Evolutionary conservation across 2,329 filamentous ascomycete species (phyloP).

Genomic region (Exophiala bonariae): DNA sequence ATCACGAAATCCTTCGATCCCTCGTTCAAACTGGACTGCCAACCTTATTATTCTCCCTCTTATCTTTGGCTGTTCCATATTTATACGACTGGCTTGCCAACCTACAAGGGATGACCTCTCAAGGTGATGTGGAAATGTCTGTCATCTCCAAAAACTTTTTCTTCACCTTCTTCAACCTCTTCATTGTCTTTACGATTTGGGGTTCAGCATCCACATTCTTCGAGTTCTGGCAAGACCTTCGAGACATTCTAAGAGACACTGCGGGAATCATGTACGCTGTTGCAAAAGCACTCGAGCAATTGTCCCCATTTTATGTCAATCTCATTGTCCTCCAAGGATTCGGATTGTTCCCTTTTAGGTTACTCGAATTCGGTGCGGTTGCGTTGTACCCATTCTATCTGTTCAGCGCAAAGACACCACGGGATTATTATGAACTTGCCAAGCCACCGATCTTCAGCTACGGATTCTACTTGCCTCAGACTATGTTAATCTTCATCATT

Average conservation of each 20-base stretch:
- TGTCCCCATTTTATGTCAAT: conserved; percentile 86
- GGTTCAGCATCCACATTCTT: conserved; percentile 76
- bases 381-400: conserved; percentile 78
- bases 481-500: conserved; percentile 89
- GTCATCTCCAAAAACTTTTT: conserved; percentile 99
- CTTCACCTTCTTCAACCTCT: conserved; percentile 99
- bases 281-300: conserved; percentile 69
- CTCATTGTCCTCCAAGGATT: conserved; percentile 91
- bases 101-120: conserved; percentile 90
- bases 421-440: conserved; percentile 80
- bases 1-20: conserved; percentile 69
- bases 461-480: conserved; percentile 91
- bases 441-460: conserved; percentile 89
- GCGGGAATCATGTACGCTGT: conserved; percentile 74
- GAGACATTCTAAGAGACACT: conserved; percentile 75
- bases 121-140: conserved; percentile 90
- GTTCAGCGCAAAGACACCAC: conserved; percentile 78
- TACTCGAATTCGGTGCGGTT: conserved; percentile 86
- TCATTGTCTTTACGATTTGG: conserved; percentile 88
- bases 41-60: conserved; percentile 78
- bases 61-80: conserved; percentile 89
- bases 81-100: conserved; percentile 92
- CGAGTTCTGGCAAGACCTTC: conserved; percentile 62
- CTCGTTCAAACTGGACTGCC: conserved; percentile 86
- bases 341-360: conserved; percentile 88